Conservation (phyloP, 352 stramenopile genomes). For the Phytophthora fragariae region DNA sequence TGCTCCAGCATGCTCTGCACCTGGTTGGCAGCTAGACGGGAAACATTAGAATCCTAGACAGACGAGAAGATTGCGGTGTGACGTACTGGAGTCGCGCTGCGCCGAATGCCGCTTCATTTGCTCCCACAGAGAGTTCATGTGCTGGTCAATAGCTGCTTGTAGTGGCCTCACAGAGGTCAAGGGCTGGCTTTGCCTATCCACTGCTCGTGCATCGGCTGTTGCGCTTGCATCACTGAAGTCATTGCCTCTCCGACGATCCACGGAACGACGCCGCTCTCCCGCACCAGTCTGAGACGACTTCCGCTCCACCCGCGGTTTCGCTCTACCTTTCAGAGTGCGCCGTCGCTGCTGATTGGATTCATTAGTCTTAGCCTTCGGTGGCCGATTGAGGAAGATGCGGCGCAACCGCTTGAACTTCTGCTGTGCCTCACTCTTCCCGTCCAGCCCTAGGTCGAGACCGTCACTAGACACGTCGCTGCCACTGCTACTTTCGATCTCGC, state of each 20-base stretch:
- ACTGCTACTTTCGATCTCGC: slow-evolving; percentile 17
- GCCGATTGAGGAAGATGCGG: slow-evolving; percentile 77
- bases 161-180: slow-evolving; percentile 9
- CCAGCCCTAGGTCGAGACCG: slow-evolving; percentile 25
- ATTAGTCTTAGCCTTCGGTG: slow-evolving; percentile 22
- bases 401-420: slow-evolving; percentile 63
- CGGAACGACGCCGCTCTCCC: background rate
- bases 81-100: slow-evolving; percentile 55
- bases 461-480: slow-evolving; percentile 27
- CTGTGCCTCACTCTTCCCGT: slow-evolving; percentile 44
- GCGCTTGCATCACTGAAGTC: slow-evolving; percentile 21
- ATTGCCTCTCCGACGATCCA: background rate
- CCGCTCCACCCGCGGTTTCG: background rate
- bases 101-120: slow-evolving; percentile 55
- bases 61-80: background rate
- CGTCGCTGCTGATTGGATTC: slow-evolving; percentile 18
- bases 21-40: slow-evolving; percentile 47
- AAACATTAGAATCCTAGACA: background rate
- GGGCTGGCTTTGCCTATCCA: background rate
- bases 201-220: background rate
- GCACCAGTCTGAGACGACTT: background rate
- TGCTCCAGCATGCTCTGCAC: slow-evolving; percentile 55
- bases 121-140: slow-evolving; percentile 53
- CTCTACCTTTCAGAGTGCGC: background rate
- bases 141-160: slow-evolving; percentile 54